Evolutionary conservation across 140 eudicot genomes (phyloP).

Genomic region (Stevia rebaudiana): DNA sequence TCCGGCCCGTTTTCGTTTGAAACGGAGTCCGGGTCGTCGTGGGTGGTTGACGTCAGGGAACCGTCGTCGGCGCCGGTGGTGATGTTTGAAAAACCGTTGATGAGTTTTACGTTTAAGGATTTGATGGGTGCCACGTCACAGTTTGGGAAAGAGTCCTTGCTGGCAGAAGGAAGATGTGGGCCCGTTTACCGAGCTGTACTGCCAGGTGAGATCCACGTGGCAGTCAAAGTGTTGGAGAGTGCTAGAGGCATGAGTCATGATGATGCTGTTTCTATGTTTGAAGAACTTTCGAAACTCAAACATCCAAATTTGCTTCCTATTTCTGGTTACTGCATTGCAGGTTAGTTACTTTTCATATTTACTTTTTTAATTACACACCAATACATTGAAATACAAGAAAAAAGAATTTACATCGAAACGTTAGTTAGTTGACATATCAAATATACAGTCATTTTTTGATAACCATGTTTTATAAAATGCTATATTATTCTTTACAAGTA

Average conservation of each 20-base stretch:
- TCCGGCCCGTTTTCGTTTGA: slow-evolving; percentile 93
- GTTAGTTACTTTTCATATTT: slow-evolving; percentile 26
- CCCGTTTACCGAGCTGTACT: slow-evolving; percentile 92
- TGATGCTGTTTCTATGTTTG: slow-evolving; percentile 63
- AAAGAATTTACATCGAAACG: too few relatives aligned
- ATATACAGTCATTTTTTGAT: too few relatives aligned
- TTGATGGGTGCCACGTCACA: slow-evolving; percentile 89
- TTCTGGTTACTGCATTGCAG: slow-evolving; percentile 95
- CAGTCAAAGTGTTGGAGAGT: slow-evolving; percentile 79
- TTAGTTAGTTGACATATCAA: too few relatives aligned
- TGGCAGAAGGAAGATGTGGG: slow-evolving; percentile 93
- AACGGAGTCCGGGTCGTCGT: slow-evolving; percentile 92
- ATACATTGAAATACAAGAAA: too few relatives aligned
- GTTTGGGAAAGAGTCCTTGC: slow-evolving; percentile 79
- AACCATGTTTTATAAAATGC: too few relatives aligned
- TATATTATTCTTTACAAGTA: too few relatives aligned
- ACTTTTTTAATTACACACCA: background rate
- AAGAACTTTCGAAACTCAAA: slow-evolving; percentile 57
- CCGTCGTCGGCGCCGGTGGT: slow-evolving; percentile 84
- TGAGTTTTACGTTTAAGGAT: slow-evolving; percentile 85
- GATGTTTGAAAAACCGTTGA: slow-evolving; percentile 97
- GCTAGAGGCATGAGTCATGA: slow-evolving; percentile 53
- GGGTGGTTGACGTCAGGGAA: slow-evolving; percentile 90
- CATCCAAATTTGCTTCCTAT: slow-evolving; percentile 84
- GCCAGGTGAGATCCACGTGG: slow-evolving; percentile 99